Percentiles rank a stretch among this genome's conserved stretches.
These are phyloP conservation scores for Yarrowia keelungensis DNA, from an alignment of 805 yeast species.

Conservation along the genomic window DNA sequence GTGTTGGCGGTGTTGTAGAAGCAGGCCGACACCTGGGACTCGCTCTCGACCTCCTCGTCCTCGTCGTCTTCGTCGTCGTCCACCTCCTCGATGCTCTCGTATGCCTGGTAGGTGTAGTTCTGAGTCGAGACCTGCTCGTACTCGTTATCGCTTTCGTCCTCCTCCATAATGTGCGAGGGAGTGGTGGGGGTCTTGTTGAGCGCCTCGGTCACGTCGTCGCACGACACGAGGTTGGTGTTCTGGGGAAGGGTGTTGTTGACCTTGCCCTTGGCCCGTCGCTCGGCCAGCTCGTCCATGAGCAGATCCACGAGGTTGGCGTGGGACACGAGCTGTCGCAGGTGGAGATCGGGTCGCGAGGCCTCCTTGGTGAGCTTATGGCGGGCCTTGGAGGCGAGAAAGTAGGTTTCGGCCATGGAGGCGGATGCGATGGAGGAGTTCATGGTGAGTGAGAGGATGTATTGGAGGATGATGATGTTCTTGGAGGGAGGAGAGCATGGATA, in stretches of 20 bases:
- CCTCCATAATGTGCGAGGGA: slow-evolving; percentile 39
- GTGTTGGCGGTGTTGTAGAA: slow-evolving; percentile 35
- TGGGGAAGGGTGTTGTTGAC: neutral
- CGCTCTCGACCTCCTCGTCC: slow-evolving; percentile 39
- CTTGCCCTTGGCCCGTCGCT: slow-evolving; percentile 41
- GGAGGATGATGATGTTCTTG: neutral
- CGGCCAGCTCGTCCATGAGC: slow-evolving; percentile 57
- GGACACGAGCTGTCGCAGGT: slow-evolving; percentile 64
- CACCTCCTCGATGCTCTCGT: slow-evolving; percentile 41
- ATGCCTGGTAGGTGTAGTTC: slow-evolving; percentile 39
- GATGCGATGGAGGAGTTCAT: slow-evolving; percentile 38
- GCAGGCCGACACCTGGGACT: neutral
- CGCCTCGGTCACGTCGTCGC: slow-evolving; percentile 40
- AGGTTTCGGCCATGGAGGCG: slow-evolving; percentile 59
- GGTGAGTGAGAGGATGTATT: neutral
- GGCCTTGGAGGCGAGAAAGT: slow-evolving; percentile 68
- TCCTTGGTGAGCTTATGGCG: slow-evolving; percentile 68
- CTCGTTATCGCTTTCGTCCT: slow-evolving; percentile 42
- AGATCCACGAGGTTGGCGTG: slow-evolving; percentile 76
- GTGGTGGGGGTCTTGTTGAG: slow-evolving; percentile 12
- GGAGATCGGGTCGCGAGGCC: slow-evolving; percentile 63
- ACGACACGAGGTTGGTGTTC: slow-evolving; percentile 13
- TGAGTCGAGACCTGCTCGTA: slow-evolving; percentile 33
- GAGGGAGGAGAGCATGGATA: slow-evolving; percentile 1
- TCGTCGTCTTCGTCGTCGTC: slow-evolving; percentile 43